phyloP scores from a whole-genome alignment of 2,329 filamentous ascomycete species.

The Chaetomium sp. region DNA sequence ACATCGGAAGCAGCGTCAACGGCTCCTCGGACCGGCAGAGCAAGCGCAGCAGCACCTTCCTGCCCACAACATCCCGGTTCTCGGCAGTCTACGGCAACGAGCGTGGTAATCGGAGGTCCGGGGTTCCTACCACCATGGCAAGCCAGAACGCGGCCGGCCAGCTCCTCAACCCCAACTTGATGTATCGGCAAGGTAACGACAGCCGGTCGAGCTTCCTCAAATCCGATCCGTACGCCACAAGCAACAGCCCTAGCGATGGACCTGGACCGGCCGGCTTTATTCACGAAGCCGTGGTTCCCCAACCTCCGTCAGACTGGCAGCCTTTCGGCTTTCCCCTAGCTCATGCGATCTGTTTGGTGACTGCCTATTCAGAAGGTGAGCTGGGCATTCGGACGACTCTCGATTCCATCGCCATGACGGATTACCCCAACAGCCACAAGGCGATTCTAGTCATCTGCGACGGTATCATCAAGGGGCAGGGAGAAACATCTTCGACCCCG shows the following conservation, averaged over 20 bases:
- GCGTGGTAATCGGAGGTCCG: conserved; percentile 51
- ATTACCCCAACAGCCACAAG: conserved; percentile 99
- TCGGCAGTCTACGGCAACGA: conserved; percentile 86
- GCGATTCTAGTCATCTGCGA: conserved; percentile 95
- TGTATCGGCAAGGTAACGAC: conserved; percentile 70
- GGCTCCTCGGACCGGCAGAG: conserved; percentile 68
- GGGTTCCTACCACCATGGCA: conserved; percentile 87
- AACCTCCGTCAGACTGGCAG: conserved; percentile 95
- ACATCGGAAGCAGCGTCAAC: conserved; percentile 66
- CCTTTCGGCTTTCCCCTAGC: conserved; percentile 94
- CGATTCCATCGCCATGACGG: conserved; percentile 94
- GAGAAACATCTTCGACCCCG: conserved; percentile 82
- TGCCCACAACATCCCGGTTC: conserved; percentile 93
- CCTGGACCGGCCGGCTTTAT: conserved; percentile 91
- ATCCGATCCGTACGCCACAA: conserved; percentile 56
- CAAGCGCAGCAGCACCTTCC: conserved; percentile 81
- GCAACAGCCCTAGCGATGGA: conserved; percentile 63
- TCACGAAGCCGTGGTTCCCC: conserved; percentile 91
- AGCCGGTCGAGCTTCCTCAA: conserved; percentile 67
- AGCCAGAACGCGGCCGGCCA: conserved; percentile 78
- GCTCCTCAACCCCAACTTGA: conserved; percentile 67
- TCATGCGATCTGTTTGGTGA: conserved; percentile 91
- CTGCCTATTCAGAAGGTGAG: conserved; percentile 93
- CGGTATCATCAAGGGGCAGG: conserved; percentile 94
- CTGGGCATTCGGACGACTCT: conserved; percentile 91